phyloP scores from a whole-genome alignment of 2,329 filamentous ascomycete species.

The Hymenoscyphus repandus region DNA sequence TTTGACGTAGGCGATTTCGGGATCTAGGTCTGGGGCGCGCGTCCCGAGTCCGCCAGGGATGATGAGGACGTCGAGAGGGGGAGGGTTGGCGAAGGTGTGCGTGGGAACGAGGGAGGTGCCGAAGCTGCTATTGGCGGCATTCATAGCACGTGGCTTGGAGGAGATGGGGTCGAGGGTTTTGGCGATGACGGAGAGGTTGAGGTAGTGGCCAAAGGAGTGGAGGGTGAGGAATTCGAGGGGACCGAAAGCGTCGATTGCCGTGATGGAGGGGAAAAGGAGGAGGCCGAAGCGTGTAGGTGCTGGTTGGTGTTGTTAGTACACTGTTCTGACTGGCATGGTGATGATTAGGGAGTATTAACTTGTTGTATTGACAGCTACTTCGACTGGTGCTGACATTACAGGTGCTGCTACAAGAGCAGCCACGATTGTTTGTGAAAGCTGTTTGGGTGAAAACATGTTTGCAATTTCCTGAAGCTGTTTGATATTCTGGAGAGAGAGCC shows the following conservation, averaged over 20 bases:
- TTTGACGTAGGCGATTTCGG: conserved; percentile 42
- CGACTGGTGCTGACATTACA: no score
- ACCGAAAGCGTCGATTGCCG: conserved; percentile 31
- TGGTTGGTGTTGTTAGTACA: background rate
- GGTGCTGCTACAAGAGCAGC: no score
- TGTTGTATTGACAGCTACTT: background rate
- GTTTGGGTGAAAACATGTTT: no score
- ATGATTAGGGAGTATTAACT: background rate
- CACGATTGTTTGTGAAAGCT: no score
- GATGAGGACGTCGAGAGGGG: conserved; percentile 40
- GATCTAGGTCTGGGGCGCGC: conserved; percentile 29
- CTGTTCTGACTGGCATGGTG: no score
- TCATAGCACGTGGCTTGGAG: conserved; percentile 11
- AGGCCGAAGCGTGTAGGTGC: conserved; percentile 33
- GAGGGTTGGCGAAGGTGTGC: conserved; percentile 17
- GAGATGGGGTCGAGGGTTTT: conserved; percentile 22
- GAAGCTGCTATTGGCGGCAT: conserved; percentile 16
- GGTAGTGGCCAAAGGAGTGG: conserved; percentile 15
- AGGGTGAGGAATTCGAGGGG: conserved; percentile 29
- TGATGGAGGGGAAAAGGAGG: conserved; percentile 35
- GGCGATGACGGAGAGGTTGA: conserved; percentile 27
- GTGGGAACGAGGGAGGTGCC: conserved; percentile 10
- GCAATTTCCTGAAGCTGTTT: no score
- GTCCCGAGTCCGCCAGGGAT: conserved; percentile 58
- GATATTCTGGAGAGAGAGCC: no score